phyloP scores from a whole-genome alignment of 768 basidiomycete genomes.

The Leccinum obscurum region DNA sequence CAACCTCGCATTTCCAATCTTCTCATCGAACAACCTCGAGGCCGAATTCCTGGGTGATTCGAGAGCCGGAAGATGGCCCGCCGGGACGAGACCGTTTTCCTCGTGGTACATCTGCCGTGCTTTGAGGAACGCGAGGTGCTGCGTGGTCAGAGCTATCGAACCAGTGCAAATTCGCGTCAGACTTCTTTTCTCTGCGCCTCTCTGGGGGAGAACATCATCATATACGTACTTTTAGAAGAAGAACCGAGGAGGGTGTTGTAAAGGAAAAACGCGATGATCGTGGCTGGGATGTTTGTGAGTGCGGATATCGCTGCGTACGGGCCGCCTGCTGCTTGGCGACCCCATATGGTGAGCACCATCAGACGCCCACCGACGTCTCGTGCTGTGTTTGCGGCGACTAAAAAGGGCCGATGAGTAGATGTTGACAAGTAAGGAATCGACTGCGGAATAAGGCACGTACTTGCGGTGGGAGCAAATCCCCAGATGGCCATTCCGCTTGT shows the following conservation, averaged over 20 bases:
- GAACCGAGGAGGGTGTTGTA: conserved; percentile 62
- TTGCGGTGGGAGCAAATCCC: conserved; percentile 54
- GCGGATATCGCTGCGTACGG: conserved; percentile 62
- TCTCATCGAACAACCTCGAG: conserved; percentile 16
- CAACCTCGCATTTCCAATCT: neutral
- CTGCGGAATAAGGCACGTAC: conserved; percentile 30
- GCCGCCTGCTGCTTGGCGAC: conserved; percentile 49
- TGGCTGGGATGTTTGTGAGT: conserved; percentile 67
- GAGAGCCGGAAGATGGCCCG: conserved; percentile 23
- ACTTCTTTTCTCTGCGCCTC: conserved; percentile 1
- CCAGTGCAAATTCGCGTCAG: conserved; percentile 9
- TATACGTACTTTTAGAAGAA: conserved; percentile 53
- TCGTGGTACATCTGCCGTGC: conserved; percentile 27
- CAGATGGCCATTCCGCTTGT: conserved; percentile 57
- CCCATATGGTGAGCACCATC: conserved; percentile 64
- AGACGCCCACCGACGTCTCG: conserved; percentile 68
- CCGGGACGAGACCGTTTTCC: conserved; percentile 23
- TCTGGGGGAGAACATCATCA: neutral
- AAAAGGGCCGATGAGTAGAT: neutral
- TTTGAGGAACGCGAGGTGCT: conserved; percentile 22
- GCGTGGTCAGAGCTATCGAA: conserved; percentile 25
- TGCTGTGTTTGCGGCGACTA: conserved; percentile 64
- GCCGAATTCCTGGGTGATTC: conserved; percentile 2
- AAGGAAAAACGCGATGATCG: conserved; percentile 49
- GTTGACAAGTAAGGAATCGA: neutral